Percentiles rank a stretch among this genome's conserved stretches.
Conservation (phyloP, 176 grass and related monocot genomes). For the Carex parvula region DNA sequence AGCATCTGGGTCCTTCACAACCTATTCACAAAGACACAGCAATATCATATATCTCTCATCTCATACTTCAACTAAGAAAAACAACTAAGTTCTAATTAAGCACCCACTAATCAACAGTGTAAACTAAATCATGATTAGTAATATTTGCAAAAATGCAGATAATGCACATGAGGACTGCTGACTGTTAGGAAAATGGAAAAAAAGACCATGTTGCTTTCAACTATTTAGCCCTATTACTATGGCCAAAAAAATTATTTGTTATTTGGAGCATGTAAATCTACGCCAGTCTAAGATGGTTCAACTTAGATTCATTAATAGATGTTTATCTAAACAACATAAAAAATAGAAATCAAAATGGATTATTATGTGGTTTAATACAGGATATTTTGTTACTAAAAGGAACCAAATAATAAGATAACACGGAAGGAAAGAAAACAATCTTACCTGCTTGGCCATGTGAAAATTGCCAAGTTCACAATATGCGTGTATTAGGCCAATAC, state of each 20-base stretch:
- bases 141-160: not conserved
- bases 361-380: slow-evolving; percentile 2
- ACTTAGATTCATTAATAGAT: not conserved
- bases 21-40: slow-evolving; percentile 34
- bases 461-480: slow-evolving; percentile 76
- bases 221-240: slow-evolving; percentile 3
- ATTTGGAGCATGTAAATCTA: not conserved
- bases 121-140: not conserved
- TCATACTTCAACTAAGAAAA: not conserved
- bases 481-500: slow-evolving; percentile 64
- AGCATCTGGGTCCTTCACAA: slow-evolving; percentile 62
- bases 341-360: not conserved
- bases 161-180: not conserved
- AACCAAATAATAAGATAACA: slow-evolving; percentile 26
- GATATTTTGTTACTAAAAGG: slow-evolving; percentile 21
- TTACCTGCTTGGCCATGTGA: slow-evolving; percentile 92
- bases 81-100: not conserved
- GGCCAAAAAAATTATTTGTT: not conserved
- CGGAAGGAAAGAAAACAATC: slow-evolving; percentile 21
- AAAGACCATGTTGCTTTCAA: not conserved
- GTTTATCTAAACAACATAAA: not conserved
- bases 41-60: not conserved
- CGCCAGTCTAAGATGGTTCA: not conserved
- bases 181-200: not conserved
- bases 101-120: not conserved